These are phyloP conservation scores for Ophiocordyceps camponoti-saundersi DNA, from an alignment of 2,329 filamentous ascomycete genomes.

Conservation along the genomic window DNA sequence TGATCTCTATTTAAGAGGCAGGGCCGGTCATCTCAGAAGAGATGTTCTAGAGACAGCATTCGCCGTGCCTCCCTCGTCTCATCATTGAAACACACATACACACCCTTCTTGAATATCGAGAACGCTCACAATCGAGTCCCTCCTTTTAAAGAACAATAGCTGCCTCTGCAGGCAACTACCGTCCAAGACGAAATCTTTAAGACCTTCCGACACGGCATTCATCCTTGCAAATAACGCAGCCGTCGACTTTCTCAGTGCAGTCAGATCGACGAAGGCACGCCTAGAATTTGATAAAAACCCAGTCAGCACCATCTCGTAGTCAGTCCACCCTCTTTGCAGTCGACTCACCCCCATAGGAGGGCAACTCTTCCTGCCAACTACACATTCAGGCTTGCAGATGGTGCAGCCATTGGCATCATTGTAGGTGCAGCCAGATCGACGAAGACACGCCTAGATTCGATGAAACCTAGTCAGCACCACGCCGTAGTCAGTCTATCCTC, in stretches of 20 bases:
- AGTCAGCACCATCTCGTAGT: background rate
- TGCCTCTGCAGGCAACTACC: too few relatives aligned
- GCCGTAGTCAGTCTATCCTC: too few relatives aligned
- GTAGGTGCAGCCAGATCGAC: background rate
- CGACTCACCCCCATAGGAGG: background rate
- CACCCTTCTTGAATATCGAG: too few relatives aligned
- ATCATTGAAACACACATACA: too few relatives aligned
- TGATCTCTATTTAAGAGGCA: too few relatives aligned
- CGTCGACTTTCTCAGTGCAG: background rate
- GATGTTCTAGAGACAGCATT: too few relatives aligned
- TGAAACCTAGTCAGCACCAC: background rate
- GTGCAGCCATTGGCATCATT: background rate
- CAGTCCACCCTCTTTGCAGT: background rate
- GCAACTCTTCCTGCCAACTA: too few relatives aligned
- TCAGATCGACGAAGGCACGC: background rate
- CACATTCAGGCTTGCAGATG: background rate
- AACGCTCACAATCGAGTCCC: too few relatives aligned
- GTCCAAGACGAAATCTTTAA: too few relatives aligned
- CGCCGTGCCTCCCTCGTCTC: too few relatives aligned
- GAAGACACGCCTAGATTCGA: background rate
- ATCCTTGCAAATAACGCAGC: background rate
- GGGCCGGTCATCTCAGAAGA: too few relatives aligned
- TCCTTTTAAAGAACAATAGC: too few relatives aligned
- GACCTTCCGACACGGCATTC: background rate
- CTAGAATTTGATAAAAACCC: background rate